phyloP scores from a whole-genome alignment of 75 land plant species.

The Azolla pinnata region DNA sequence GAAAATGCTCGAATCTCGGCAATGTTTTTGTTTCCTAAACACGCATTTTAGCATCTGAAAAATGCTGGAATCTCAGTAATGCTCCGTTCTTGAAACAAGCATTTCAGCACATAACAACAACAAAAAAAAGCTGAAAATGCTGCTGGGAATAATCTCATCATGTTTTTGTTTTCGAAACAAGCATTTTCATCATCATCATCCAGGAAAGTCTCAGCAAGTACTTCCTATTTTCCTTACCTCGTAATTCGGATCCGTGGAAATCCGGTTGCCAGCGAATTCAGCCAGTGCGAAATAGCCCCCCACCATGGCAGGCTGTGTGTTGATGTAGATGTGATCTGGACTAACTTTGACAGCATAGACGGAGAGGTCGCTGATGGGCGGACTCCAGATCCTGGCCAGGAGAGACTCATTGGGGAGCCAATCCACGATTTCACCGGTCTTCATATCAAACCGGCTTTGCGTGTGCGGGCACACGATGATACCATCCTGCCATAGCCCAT shows the following conservation, averaged over 20 bases:
- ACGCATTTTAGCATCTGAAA: too few species aligned
- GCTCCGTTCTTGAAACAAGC: too few species aligned
- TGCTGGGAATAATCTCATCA: too few species aligned
- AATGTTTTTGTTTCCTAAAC: too few species aligned
- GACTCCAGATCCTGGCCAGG: neutral
- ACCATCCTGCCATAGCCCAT: slow-evolving; percentile 6
- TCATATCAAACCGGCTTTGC: neutral
- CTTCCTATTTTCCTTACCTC: too few species aligned
- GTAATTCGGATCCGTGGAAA: neutral
- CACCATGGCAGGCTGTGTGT: neutral
- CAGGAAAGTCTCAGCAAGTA: too few species aligned
- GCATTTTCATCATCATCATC: too few species aligned
- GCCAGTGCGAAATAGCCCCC: neutral
- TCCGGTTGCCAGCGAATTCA: neutral
- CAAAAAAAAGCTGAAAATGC: too few species aligned
- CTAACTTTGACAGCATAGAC: neutral
- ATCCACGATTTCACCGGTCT: neutral
- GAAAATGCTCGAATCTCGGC: too few species aligned
- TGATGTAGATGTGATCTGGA: neutral
- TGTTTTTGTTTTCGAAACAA: too few species aligned
- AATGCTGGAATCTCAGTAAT: too few species aligned
- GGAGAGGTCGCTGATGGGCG: neutral
- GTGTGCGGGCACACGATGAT: neutral
- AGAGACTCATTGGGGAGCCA: neutral
- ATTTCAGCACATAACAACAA: too few species aligned